Conservation (phyloP, 176 grass and related monocot species). For the Oropetium thomaeum region DNA sequence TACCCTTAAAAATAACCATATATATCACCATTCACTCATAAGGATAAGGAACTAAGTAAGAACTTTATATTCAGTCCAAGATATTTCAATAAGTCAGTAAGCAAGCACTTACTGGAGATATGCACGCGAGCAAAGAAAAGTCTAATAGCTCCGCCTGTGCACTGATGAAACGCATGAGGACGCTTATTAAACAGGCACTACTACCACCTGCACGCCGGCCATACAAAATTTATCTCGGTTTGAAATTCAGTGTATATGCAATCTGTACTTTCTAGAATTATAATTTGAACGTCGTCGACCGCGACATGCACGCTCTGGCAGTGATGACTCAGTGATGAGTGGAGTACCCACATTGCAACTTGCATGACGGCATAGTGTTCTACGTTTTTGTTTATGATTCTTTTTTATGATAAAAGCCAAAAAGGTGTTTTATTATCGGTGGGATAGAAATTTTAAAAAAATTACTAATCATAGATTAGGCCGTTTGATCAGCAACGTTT, state of each 20-base stretch:
- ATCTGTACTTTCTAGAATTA: background rate
- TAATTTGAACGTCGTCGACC: background rate
- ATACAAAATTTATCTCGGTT: background rate
- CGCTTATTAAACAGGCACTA: background rate
- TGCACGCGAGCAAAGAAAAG: slow-evolving; percentile 18
- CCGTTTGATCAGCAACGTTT: background rate
- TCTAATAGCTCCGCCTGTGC: background rate
- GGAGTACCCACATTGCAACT: background rate
- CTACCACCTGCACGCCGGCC: slow-evolving; percentile 4
- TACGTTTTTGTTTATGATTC: background rate
- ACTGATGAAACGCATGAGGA: background rate
- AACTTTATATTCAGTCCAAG: background rate
- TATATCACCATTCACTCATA: too few species aligned
- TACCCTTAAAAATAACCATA: background rate
- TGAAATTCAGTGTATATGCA: background rate
- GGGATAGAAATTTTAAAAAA: too few species aligned
- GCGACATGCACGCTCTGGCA: background rate
- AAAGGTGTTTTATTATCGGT: too few species aligned
- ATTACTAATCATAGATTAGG: background rate
- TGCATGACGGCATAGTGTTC: background rate
- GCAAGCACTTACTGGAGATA: background rate
- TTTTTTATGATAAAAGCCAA: slow-evolving; percentile 6
- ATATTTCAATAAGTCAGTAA: slow-evolving; percentile 5
- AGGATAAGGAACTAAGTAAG: background rate
- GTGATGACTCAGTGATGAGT: too few species aligned